Evolutionary conservation across 2,329 filamentous ascomycete species (phyloP), one percentile per base, ranked within the genome.

Genomic region (Dactylonectria estremocensis): DNA sequence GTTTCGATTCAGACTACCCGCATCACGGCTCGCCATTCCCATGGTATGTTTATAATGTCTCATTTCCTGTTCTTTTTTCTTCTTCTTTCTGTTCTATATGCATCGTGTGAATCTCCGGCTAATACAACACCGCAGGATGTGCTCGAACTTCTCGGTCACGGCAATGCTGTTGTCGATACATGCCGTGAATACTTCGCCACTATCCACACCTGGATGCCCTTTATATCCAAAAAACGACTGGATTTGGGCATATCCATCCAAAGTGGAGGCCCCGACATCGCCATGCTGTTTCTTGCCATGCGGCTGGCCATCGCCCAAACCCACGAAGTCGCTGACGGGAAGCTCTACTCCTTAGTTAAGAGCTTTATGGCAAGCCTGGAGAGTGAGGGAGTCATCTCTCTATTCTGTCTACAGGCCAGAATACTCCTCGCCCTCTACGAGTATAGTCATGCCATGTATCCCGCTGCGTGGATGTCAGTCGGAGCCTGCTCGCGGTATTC

Each of bases 241-340:
- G 82, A 81, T 50, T 77, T 84, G 31, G 76, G 78, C 9, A 81
- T 83, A 58, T 79, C 82, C 11, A 62, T 82, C 5, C 81, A 82
- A 75, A 83, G 85, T 66, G 80, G 79, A 49, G 83, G 83, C 16
- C 79, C 83, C 2, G 85, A 86, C 68, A 76, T 85, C 20, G 83
- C 83, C 43, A 76, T 86, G 40, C 77, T 87, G 14, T 84, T 85
- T 66, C 74, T 87, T 33, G 80, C 81, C n/a, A 86, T 87, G 83
- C 85, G 84, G 72, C 80, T 87, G 14, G 77, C 83, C 24, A 81
- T 75, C 20, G 9, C 35, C 13, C 10, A 37, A 14, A 11, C 13
- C 9, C 35, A 37, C 3, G 35, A 80, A 77, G 24, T 76, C 76
- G 37, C 77, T 82, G 4, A 72, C 24, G 24, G 24, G 24, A 28